A percentile compares a stretch with the other conserved stretches of the same genome.
These are phyloP conservation scores for Evansstolkia leycettana DNA, from an alignment of 495 filamentous ascomycete species.

Conservation along the genomic window DNA sequence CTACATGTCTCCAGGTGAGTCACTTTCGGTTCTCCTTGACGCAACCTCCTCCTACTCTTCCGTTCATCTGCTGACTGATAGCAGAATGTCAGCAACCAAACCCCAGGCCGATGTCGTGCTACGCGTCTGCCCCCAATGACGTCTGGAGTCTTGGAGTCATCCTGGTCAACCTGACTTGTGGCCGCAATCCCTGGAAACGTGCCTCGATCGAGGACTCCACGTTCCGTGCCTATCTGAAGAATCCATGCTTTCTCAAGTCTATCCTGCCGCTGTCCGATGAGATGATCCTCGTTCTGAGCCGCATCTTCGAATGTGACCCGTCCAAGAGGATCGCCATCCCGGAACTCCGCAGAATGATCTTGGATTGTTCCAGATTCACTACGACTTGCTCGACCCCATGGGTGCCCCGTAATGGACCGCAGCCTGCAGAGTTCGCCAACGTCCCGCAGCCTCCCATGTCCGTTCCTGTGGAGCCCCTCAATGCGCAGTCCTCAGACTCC, in stretches of 20 bases:
- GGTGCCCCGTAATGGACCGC: conserved; percentile 15
- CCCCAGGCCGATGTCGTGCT: conserved; percentile 64
- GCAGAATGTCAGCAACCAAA: conserved; percentile 88
- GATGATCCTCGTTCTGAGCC: conserved; percentile 74
- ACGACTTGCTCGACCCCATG: conserved; percentile 22
- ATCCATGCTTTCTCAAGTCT: conserved; percentile 76
- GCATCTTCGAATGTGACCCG: conserved; percentile 85
- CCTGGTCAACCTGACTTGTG: conserved; percentile 93
- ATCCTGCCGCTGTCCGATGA: conserved; percentile 89
- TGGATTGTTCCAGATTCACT: conserved; percentile 68
- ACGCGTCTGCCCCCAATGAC: conserved; percentile 89
- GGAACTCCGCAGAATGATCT: conserved; percentile 67
- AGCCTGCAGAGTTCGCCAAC: conserved; percentile 14
- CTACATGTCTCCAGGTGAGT: conserved; percentile 97
- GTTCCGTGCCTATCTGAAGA: conserved; percentile 82
- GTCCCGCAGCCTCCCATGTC: conserved; percentile 19
- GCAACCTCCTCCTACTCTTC: conserved; percentile 2
- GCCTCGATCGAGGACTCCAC: conserved; percentile 89
- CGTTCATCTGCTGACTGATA: conserved; percentile 1
- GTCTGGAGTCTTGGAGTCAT: conserved; percentile 97
- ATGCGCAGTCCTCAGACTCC: conserved; percentile 26
- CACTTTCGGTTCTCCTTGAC: not conserved
- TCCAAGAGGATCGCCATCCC: conserved; percentile 72
- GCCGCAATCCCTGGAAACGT: conserved; percentile 97
- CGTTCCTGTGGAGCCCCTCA: conserved; percentile 18